Evolutionary conservation across 768 basidiomycete genomes (phyloP), one percentile per base, ranked within the genome.

Genomic region (Fomitopsis pulvina): DNA sequence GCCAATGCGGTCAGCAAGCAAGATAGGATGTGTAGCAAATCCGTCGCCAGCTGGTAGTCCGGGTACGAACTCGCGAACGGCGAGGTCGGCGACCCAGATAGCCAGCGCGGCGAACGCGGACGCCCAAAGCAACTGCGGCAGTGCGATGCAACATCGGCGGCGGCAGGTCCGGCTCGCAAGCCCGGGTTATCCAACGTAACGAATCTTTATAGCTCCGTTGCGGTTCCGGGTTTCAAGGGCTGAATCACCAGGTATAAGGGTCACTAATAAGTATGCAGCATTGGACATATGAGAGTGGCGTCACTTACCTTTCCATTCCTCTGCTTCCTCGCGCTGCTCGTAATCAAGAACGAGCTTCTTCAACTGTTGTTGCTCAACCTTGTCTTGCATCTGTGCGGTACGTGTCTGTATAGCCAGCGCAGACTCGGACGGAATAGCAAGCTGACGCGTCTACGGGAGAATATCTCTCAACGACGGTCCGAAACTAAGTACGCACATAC

Each of bases 281-380:
- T 47, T 20, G 44, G 44, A n/a, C n/a, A n/a, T n/a, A n/a, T n/a
- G n/a, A n/a, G 41, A 24, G 24, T 7, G 7, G 46, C 8, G 27
- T 16, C 24, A 41, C 58, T 24, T 27, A 85, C 87, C 86, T 78
- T 81, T 87, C 57, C 87, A 60, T 60, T 89, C 87, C 63, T 90
- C 87, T 2, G 78, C 85, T 67, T 91, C 90, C 65, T 92, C 91
- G 28, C 85, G 85, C 59, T 92, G 90, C 61, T 92, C 91, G 55
- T 92, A 93, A 63, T 92, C 79, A 46, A 95, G 77, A 3, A 96
- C 96, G 18, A 98, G 77, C n/a, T 85, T 81, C 71, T 99, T 99
- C 57, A 99, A 71, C 53, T 97, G 91, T 66, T 98, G 92, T 58
- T 98, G 95, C 63, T 99, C 96, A 6, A 90, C 92, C 68, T 86